Conservation (phyloP, 176 grass and related monocot genomes). For the Typha latifolia region DNA sequence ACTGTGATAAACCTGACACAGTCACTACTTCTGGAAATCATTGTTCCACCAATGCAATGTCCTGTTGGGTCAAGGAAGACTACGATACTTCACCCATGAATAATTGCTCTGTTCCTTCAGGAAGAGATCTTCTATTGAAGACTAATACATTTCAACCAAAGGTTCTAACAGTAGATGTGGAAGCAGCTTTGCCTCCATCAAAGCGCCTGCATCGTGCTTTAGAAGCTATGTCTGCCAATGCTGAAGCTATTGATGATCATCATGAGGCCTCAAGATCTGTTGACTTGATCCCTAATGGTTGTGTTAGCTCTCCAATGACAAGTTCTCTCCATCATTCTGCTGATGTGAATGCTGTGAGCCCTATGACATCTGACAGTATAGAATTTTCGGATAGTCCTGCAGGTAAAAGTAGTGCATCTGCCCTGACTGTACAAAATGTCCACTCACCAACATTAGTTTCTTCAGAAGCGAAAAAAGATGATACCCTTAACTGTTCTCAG, state of each 20-base stretch:
- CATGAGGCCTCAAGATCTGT: slow-evolving; percentile 30
- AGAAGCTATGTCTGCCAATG: slow-evolving; percentile 97
- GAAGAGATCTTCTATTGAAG: slow-evolving; percentile 30
- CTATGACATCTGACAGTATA: slow-evolving; percentile 23
- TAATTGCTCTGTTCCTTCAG: slow-evolving; percentile 9
- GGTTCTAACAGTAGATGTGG: slow-evolving; percentile 42
- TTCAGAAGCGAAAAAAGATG: slow-evolving; percentile 24
- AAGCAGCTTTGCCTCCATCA: slow-evolving; percentile 95
- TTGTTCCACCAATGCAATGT: slow-evolving; percentile 8
- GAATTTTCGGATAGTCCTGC: slow-evolving; percentile 22
- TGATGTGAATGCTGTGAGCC: slow-evolving; percentile 19
- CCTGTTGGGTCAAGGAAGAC: slow-evolving; percentile 16
- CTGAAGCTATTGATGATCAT: slow-evolving; percentile 32
- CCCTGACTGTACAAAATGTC: slow-evolving; percentile 9
- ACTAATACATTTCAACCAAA: slow-evolving; percentile 31
- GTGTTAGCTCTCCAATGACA: slow-evolving; percentile 11
- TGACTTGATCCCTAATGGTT: slow-evolving; percentile 23
- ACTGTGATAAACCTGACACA: slow-evolving; percentile 14
- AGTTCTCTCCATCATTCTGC: slow-evolving; percentile 16
- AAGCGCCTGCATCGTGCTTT: slow-evolving; percentile 96
- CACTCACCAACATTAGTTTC: slow-evolving; percentile 14
- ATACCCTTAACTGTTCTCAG: slow-evolving; percentile 8
- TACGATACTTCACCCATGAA: slow-evolving; percentile 27
- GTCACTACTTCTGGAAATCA: slow-evolving; percentile 21
- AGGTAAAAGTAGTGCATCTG: slow-evolving; percentile 11